Conservation (phyloP, 78 protist genomes). For the Goniomonas avonlea region DNA sequence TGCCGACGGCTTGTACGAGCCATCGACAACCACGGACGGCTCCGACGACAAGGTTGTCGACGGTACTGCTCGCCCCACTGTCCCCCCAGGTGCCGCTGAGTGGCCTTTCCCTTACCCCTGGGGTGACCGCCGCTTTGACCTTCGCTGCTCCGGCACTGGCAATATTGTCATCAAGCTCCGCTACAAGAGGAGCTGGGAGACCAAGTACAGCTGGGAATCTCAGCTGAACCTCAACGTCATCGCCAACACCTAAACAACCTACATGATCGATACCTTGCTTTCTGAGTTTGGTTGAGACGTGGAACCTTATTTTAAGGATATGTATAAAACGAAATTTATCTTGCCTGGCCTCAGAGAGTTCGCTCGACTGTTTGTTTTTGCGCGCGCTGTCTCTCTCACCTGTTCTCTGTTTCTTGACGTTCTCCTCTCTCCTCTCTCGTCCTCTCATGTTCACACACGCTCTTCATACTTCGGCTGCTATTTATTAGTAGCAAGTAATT, state of each 20-base stretch:
- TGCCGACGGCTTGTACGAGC: slow-evolving; percentile 5
- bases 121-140: slow-evolving; percentile 7
- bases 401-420: too few species aligned
- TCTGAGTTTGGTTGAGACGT: too few species aligned
- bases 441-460: too few species aligned
- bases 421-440: too few species aligned
- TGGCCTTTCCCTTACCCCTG: slow-evolving; percentile 13
- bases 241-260: background rate
- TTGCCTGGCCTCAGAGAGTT: too few species aligned
- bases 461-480: too few species aligned
- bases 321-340: too few species aligned
- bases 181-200: slow-evolving; percentile 13
- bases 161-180: background rate
- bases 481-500: too few species aligned
- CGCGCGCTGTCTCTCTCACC: too few species aligned
- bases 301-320: too few species aligned
- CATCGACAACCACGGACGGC: slow-evolving; percentile 1
- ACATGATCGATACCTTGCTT: too few species aligned
- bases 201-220: background rate
- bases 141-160: background rate
- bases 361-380: too few species aligned
- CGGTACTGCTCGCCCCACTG: background rate
- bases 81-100: slow-evolving; percentile 2
- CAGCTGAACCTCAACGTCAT: background rate
- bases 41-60: slow-evolving; percentile 7